phyloP scores from a whole-genome alignment of 129 eudicot genomes.

The Oenanthe sinensis region DNA sequence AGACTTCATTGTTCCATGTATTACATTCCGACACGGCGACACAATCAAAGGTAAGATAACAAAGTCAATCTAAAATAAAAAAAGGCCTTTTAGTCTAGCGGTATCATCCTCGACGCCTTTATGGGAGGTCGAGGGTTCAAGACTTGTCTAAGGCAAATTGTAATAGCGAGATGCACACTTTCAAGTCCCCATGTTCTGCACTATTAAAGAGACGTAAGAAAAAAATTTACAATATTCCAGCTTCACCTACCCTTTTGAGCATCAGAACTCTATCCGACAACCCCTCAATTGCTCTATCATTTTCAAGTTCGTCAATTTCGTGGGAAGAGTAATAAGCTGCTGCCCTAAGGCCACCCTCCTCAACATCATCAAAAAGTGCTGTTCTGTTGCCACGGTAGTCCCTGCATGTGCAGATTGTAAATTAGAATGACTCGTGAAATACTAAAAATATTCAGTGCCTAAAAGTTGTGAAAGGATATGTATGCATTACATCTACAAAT shows the following conservation, averaged over 20 bases:
- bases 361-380: constrained; percentile 81
- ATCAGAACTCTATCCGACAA: constrained; percentile 79
- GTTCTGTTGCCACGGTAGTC: constrained; percentile 52
- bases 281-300: constrained; percentile 75
- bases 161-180: not conserved
- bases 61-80: not conserved
- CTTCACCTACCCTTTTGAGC: constrained; percentile 65
- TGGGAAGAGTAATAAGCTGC: constrained; percentile 72
- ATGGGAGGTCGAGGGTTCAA: not conserved
- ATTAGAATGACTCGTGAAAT: not conserved
- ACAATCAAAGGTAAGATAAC: not conserved
- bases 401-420: constrained; percentile 15
- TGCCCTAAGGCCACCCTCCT: constrained; percentile 88
- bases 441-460: not conserved
- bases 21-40: not conserved
- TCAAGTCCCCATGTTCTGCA: not conserved
- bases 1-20: not conserved
- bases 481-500: not conserved
- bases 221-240: not conserved
- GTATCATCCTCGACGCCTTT: not conserved
- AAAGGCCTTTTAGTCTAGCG: not conserved
- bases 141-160: not conserved
- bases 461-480: not conserved
- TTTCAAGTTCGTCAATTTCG: constrained; percentile 92
- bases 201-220: not conserved